Evolutionary conservation across 1,284 basidiomycete genomes (phyloP), one percentile per base, ranked within the genome.

Genomic region (Ganoderma lucidum): DNA sequence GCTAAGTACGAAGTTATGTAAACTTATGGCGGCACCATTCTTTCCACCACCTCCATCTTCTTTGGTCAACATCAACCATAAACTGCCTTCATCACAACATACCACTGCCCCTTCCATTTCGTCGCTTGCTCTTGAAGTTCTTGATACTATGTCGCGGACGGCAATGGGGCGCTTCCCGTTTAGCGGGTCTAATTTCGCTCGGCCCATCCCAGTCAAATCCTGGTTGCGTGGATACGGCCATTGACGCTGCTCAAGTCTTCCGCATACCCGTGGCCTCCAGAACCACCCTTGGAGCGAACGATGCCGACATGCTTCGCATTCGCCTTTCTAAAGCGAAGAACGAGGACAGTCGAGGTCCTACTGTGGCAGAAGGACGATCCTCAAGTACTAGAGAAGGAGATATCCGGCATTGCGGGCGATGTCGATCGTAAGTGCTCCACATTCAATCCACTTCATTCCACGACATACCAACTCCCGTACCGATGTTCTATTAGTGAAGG

Each of bases 221-320:
- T 51, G 48, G 48, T 51, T 28, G 48, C 48, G 3, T 51, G 48
- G 48, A 51, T 51, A 51, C 48, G 8, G 10, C 48, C 48, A 10
- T 51, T 51, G 48, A 51, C 48, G 48, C 48, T 28, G 23, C 48
- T 51, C 48, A 28, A 28, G 48, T 3, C 48, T 14, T 23, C 9
- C 35, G 2, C 10, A 9, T 19, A 17, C 32, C 19, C 19, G 32
- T 35, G 15, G 6, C 19, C 14, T 37, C 19, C 17, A 59, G 32
- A 59, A 39, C 2, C 19, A n/a, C 35, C 15, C 17, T 56, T 56
- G 53, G 15, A 30, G 28, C 30, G 30, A 59, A 14, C 56, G 32
- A 59, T 59, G 56, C 56, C 56, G 56, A 59, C 56, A 39, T 59
- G 56, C 56, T 59, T n/a, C 17, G 6, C 35, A n/a, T 59, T 59